Evolutionary conservation across 768 basidiomycete species (phyloP).

Genomic region (Tulasnella sp.): DNA sequence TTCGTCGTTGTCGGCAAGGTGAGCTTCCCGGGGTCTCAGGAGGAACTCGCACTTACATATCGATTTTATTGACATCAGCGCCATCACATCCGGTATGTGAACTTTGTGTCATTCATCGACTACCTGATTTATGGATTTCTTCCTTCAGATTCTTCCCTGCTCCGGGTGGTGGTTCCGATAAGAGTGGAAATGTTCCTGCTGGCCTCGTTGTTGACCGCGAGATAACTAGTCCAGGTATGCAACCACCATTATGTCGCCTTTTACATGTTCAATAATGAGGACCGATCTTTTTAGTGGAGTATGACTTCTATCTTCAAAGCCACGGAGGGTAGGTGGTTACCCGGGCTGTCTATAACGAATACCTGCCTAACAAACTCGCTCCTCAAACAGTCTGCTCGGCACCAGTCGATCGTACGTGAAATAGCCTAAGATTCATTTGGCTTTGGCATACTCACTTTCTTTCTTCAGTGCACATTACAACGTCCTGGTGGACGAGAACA

Average conservation of each 20-base stretch:
- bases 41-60: neutral
- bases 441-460: neutral
- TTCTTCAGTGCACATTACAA: constrained; percentile 16
- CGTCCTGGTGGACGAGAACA: constrained; percentile 7
- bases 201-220: constrained; percentile 69
- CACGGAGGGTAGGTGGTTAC: constrained; percentile 50
- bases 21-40: neutral
- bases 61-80: constrained; percentile 34
- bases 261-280: constrained; percentile 33
- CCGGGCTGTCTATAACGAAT: neutral
- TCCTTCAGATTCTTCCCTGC: constrained; percentile 47
- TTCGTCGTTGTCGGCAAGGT: constrained; percentile 72
- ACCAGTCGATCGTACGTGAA: constrained; percentile 10
- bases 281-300: constrained; percentile 65
- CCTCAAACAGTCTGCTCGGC: neutral
- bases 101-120: neutral
- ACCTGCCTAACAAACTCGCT: neutral
- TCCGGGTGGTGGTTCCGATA: constrained; percentile 48
- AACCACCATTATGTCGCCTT: neutral
- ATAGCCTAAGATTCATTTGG: no score
- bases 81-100: constrained; percentile 53
- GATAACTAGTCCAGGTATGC: neutral
- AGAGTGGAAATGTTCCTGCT: constrained; percentile 67
- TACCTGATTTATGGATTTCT: neutral
- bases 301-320: constrained; percentile 74